Base-by-base conservation (phyloP, 1,139 yeast genomes). In the Taiozyma sp. region DNA sequence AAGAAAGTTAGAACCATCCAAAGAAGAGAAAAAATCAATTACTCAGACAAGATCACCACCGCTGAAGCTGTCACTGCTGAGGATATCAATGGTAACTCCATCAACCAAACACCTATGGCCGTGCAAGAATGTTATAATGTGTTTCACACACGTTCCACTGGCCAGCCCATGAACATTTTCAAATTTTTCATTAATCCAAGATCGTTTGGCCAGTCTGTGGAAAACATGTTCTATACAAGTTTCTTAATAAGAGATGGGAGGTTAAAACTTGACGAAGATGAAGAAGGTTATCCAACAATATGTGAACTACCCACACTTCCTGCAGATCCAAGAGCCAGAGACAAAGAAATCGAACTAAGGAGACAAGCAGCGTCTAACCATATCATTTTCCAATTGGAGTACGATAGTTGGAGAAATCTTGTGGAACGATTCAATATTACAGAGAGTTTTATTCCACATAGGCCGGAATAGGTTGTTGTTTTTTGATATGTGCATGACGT, bases 141-240 rank as follows among this genome's bases (percentile, higher is more conserved):
- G 56, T 74, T 73, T 45, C 62, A 45, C 47, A 64, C 54, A 56
- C 73, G 66, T 46, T 64, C 64, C 47, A 67, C 62, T 29, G 64
- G 66, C 1, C 62, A 64, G 9, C 77, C 75, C 2, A 73, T 89
- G 11, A 81, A 81, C 53, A 71, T 89, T 49, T 87, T 80, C 62
- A 71, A 75, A 54, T 84, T 87, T 59, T 78, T 88, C 53, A 72
- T 90, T 40, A 82, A 91, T 62, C 97, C 97, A 0, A 51, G 68
- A 9, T 84, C 93, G 6, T 91, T 85, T 67, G 75, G 86, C 2
- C 91, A 86, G 62, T 79, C 93, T 5, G 81, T 90, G 6, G 97
- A 91, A 63, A 89, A 88, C 62, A 69, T 91, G 58, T 91, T 90
- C 62, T 87, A 84, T 62, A 76, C 88, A 2, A 86, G 96, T 64